Evolutionary conservation across 164 flowering plant species (phyloP), one percentile per base, ranked within the genome.

Genomic region (Warburgia ugandensis): DNA sequence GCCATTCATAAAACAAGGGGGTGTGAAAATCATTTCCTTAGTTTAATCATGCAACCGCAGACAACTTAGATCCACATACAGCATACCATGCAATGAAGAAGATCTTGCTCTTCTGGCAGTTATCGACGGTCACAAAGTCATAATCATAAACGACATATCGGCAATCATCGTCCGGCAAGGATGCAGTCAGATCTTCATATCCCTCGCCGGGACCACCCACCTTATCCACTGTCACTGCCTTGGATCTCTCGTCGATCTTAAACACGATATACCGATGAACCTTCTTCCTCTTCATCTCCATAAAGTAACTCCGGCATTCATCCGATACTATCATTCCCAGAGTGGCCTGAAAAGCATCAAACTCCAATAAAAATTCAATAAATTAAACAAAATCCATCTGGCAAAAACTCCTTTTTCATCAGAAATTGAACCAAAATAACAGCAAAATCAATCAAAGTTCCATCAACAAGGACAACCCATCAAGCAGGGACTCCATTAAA

Each of bases 281-380:
- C 56, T 84, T 91, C 81, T 91, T 91, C 95, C 95, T 78, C 35
- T 91, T 91, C 94, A 91, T 77, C 66, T 78, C 97, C 96, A 84
- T 81, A 75, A 84, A 91, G 8, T 91, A 81, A 41, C 56, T 81
- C 77, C 73, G 78, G 76, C 97, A 86, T 56, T 86, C 96, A 1
- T 91, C 97, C 6, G 91, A 61, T 32, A 86, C 87, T 72, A 81
- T 69, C 84, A 91, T 77, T n/a, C 95, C 97, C 0, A 78, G 77
- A 11, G 89, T 90, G 41, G 95, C 95, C 95, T 90, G 55, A 6
- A 35, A 9, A 45, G 28, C 17, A 33, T 19, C n/a, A 43, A 16
- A 36, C 12, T n/a, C n/a, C n/a, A n/a, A n/a, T n/a, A n/a, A n/a
- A n/a, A n/a, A n/a, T n/a, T n/a, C 23, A 13, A 27, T 8, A 17